Percentiles rank a stretch among this genome's conserved stretches.
These are phyloP conservation scores for Viridothelium virens DNA, from an alignment of 495 filamentous ascomycete genomes.

Conservation along the genomic window DNA sequence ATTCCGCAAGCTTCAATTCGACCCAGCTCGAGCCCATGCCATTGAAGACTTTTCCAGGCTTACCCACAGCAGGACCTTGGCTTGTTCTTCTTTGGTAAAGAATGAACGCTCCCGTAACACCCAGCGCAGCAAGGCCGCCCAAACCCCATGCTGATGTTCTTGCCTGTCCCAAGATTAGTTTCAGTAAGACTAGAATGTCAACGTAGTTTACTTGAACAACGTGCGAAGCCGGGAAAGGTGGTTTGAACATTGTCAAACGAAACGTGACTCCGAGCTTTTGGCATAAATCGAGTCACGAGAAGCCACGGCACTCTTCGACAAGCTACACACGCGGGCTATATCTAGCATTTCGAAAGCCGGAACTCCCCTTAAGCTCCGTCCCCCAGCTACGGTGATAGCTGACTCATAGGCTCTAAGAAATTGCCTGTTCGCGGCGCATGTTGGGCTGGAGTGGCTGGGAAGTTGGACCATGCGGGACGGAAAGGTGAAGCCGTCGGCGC, in stretches of 20 bases:
- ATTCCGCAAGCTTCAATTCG: constrained; percentile 4
- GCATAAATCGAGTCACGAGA: neutral
- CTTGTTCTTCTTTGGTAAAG: neutral
- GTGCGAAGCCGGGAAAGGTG: neutral
- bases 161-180: neutral
- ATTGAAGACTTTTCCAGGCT: constrained; percentile 1
- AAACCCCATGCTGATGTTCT: neutral
- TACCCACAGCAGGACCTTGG: neutral
- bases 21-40: constrained; percentile 5
- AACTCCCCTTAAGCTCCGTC: no score
- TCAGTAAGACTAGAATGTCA: neutral
- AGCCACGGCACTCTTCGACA: no score
- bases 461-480: no score
- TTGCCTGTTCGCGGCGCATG: no score
- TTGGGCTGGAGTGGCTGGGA: no score
- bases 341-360: no score
- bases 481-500: no score
- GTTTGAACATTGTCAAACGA: neutral
- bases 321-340: no score
- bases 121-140: neutral
- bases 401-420: no score
- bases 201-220: neutral
- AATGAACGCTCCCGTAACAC: neutral
- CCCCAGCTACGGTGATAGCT: no score
- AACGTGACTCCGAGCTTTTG: neutral